Percentiles rank a stretch among this genome's conserved stretches.
phyloP scores from a whole-genome alignment of 805 yeast species.

The Cyberlindnera samutprakarnensis region DNA sequence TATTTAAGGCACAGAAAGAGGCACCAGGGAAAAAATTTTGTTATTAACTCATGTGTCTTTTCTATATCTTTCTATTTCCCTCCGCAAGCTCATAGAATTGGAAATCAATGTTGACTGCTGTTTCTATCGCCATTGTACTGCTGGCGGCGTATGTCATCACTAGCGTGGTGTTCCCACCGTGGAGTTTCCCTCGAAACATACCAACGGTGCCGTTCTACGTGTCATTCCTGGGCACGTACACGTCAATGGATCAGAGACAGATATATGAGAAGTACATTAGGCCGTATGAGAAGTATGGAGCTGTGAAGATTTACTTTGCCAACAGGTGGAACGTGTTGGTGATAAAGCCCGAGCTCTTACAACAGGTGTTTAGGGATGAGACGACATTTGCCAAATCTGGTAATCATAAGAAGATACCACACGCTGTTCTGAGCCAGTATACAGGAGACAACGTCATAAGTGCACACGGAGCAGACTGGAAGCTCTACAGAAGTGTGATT shows the following conservation, averaged over 20 bases:
- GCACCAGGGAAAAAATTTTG: no score
- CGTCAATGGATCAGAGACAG: constrained; percentile 40
- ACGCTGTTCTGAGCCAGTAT: constrained; percentile 44
- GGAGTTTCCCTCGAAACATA: constrained; percentile 41
- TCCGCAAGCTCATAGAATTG: no score
- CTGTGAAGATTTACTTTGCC: constrained; percentile 52
- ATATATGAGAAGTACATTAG: constrained; percentile 36
- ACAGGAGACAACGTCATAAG: constrained; percentile 58
- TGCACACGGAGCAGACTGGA: constrained; percentile 50
- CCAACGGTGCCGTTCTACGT: constrained; percentile 61
- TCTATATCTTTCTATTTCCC: no score
- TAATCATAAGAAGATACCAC: constrained; percentile 49
- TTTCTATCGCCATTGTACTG: background rate
- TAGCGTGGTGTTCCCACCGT: constrained; percentile 34
- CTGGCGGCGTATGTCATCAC: constrained; percentile 5
- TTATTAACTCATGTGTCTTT: no score
- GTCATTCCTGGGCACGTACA: constrained; percentile 37
- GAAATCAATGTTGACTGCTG: no score
- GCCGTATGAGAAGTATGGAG: constrained; percentile 44
- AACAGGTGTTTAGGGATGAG: constrained; percentile 41
- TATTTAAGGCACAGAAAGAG: no score
- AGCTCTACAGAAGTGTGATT: constrained; percentile 35
- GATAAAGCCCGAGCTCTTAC: constrained; percentile 38
- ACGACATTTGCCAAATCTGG: constrained; percentile 50
- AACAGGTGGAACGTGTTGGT: constrained; percentile 55